Percentiles rank a stretch among this genome's conserved stretches.
phyloP scores from a whole-genome alignment of 2,329 filamentous ascomycete genomes.

The Diaporthe sp. region DNA sequence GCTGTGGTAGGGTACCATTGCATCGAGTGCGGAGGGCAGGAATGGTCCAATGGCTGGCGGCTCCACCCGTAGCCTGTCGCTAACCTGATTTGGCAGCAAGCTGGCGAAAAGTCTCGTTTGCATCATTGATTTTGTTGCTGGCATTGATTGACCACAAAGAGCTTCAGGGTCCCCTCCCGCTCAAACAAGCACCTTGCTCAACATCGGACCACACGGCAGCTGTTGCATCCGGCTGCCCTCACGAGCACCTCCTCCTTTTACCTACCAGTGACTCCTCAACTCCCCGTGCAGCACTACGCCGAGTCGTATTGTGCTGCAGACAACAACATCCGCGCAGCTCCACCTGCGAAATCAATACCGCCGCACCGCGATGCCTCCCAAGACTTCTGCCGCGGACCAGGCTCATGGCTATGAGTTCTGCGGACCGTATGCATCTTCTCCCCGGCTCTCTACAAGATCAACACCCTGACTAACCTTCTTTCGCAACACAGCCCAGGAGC shows the following conservation, averaged over 20 bases:
- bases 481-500: conserved; percentile 75
- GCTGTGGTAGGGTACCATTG: background rate
- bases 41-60: background rate
- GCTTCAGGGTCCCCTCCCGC: conserved; percentile 22
- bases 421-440: conserved; percentile 59
- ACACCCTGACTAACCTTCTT: background rate
- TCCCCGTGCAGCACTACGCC: background rate
- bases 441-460: background rate
- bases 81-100: conserved; percentile 29
- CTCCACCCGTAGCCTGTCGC: background rate
- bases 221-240: conserved; percentile 19
- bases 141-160: conserved; percentile 11
- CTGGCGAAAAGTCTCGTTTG: conserved; percentile 33
- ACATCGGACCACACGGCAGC: conserved; percentile 25
- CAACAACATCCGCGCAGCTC: background rate
- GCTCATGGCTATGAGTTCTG: conserved; percentile 66
- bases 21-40: background rate
- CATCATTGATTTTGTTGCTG: conserved; percentile 22
- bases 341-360: background rate
- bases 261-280: background rate
- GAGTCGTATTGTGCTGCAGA: background rate
- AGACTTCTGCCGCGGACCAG: conserved; percentile 40
- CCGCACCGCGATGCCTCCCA: conserved; percentile 33
- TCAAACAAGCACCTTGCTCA: background rate
- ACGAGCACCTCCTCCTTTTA: background rate